Base-by-base conservation (phyloP, 2,329 filamentous ascomycete species). In the Tolypocladium ovalisporum region DNA sequence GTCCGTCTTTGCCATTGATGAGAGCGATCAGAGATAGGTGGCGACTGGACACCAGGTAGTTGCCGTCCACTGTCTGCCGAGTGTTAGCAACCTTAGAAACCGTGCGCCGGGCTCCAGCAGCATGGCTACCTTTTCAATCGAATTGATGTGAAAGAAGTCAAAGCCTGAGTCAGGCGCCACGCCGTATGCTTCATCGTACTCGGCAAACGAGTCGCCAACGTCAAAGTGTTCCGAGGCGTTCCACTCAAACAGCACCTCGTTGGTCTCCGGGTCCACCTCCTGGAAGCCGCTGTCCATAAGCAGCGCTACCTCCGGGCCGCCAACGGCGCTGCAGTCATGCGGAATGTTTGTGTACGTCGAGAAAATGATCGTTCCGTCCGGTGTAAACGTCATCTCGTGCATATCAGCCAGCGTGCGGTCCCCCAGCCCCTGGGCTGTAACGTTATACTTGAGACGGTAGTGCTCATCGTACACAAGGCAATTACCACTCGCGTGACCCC, bases 61-160 rank as follows among this genome's bases (percentile, higher is more conserved):
- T 54, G 52, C 52, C 52, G 3, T 54, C 52, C 24, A 9, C 10
- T 7, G 52, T 54, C 52, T 52, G 47, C 3, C 9, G 5, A 9
- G 17, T 35, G 47, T 34, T 8, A 49, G 44, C 22, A 19, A 51
- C 19, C 3, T 4, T 7, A 2, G 8, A 10, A 6, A 44, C 37
- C 4, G 19, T 9, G 17, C 44, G 27, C 44, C 3, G 9, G 10
- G 17, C 22, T 2, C 51, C 36, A 66, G 63, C 17, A 67, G 56
- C 10, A 57, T 9, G 71, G 66, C 66, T 52, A 68, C 68, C 60
- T 71, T 68, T 56, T 67, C 63, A 17, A 72, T 58, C 37, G 69
- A 71, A 62, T 73, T 74, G 57, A 74, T 65, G 60, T 75, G 72
- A 57, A 71, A 72, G 55, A 68, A 73, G 61, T 74, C 73, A 56